Evolutionary conservation across 2,329 filamentous ascomycete species (phyloP), one percentile per base, ranked within the genome.

Genomic region (Pseudogymnoascus destructans): DNA sequence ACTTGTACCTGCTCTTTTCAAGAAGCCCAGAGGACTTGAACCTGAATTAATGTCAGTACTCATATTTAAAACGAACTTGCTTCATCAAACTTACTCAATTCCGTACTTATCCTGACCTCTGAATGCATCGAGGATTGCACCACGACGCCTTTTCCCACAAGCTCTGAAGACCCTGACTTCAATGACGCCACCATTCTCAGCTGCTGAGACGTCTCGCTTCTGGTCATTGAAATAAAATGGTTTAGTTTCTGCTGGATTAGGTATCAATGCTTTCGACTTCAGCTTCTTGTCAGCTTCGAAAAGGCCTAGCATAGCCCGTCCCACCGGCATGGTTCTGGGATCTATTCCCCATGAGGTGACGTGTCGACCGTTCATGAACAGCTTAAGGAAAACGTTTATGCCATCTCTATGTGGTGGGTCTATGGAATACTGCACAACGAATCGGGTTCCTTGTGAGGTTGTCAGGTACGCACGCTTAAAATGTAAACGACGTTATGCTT

Each of bases 181-280:
- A 54, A 83, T 78, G 2, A 80, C 64, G 1, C 79, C 79, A 9
- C 79, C 79, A 63, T 82, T 76, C 54, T 76, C 72, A 7, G 76
- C 77, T 2, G 73, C 69, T 2, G 73, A 72, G 1, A 40, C 32
- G 2, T 55, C 55, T 57, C 35, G 21, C 38, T 68, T 66, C 36
- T 65, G 54, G 10, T 67, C 66, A 6, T 70, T 68, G 40, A 76
- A 71, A 60, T 80, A 81, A 62, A 82, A 81, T 59, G 73, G 73
- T 27, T 78, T 71, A 5, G 72, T 70, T 63, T 82, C 68, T 73
- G 60, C 78, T 73, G 10, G 77, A 73, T 17, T 73, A 23, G 17
- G 30, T 36, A 56, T 35, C 17, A 21, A 35, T 35, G 54, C 69
- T 54, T 69, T 67, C 59, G 73, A 72, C 55, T 73, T 69, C 66